Base-by-base conservation (phyloP, 2,329 filamentous ascomycete species). In the Dothiorella sarmentorum region DNA sequence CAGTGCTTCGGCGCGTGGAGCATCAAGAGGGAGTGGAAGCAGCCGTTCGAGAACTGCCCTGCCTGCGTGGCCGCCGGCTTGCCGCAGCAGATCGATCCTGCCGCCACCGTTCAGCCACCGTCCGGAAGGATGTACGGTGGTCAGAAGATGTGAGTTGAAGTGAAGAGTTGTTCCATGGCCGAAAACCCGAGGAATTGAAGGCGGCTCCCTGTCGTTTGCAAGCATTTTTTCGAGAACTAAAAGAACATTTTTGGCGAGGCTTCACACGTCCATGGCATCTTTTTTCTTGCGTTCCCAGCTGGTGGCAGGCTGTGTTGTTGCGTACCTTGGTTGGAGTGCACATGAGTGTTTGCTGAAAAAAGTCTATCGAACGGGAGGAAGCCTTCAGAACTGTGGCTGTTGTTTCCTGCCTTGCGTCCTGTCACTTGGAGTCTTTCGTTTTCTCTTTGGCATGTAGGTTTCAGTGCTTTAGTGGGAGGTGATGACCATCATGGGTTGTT, bases 1-100 rank as follows among this genome's bases (percentile, higher is more conserved):
- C 79, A 84, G 65, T 91, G 89, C 71, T 83, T 82, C 63, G 80
- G 85, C 10, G 82, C 89, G 58, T 86, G 88, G 74, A 82, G 82
- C 37, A 78, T 89, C 61, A 75, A 71, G 62, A 80, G 84, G 22
- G 76, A 84, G 62, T 82, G 82, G 67, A 84, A 82, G 77, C 76
- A 79, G 27, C 84, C 86, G 66, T 73, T 70, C 4, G 76, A 80
- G 11, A 72, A 78, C 15, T 87, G 85, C 67, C 73, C 81, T 56
- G 63, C 70, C 22, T 85, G 83, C 62, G 63, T 69, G 6, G 65
- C 60, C 17, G 60, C 59, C 20, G 66, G 71, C 33, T 59, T 63
- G 38, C 63, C 64, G 22, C 55, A 53, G 35, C 49, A 40, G 22
- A 20, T 33, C 27, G 18, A 17, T 17, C 4, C 40, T 43, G 7